phyloP scores from a whole-genome alignment of 2,329 filamentous ascomycete genomes.

The Botrytis elliptica region DNA sequence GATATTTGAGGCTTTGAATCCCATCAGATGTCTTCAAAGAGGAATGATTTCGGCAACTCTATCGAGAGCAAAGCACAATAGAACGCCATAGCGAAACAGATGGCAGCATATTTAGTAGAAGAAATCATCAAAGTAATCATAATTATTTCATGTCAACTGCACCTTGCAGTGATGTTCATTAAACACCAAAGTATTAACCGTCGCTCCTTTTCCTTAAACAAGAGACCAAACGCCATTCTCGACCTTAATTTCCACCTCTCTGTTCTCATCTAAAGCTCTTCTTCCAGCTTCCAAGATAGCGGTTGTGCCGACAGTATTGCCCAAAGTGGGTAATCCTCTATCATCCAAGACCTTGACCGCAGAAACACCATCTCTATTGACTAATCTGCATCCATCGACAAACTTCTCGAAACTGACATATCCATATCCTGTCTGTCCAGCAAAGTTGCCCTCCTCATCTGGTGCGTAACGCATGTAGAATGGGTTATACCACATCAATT shows the following conservation, averaged over 20 bases:
- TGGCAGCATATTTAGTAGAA: neutral
- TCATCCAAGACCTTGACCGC: slow-evolving; percentile 75
- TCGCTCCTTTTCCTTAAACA: slow-evolving; percentile 34
- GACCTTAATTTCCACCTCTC: slow-evolving; percentile 72
- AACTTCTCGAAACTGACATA: slow-evolving; percentile 97
- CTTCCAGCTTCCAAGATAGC: slow-evolving; percentile 88
- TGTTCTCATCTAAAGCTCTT: slow-evolving; percentile 77
- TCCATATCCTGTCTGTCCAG: slow-evolving; percentile 85
- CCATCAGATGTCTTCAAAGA: neutral
- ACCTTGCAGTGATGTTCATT: neutral
- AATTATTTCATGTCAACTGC: neutral
- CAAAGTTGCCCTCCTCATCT: slow-evolving; percentile 93
- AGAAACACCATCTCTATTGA: slow-evolving; percentile 72
- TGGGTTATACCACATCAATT: slow-evolving; percentile 85
- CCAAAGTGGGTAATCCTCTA: slow-evolving; percentile 78
- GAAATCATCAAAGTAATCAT: neutral
- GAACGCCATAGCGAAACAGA: neutral
- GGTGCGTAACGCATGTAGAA: slow-evolving; percentile 96
- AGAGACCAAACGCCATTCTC: slow-evolving; percentile 68
- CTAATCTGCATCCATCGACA: slow-evolving; percentile 76
- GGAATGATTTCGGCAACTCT: fast-evolving
- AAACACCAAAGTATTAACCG: neutral
- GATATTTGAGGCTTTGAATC: neutral
- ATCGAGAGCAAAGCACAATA: neutral
- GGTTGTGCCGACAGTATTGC: slow-evolving; percentile 87